phyloP scores from a whole-genome alignment of 148 eudicot genomes.

The Rhododendron williamsianum region DNA sequence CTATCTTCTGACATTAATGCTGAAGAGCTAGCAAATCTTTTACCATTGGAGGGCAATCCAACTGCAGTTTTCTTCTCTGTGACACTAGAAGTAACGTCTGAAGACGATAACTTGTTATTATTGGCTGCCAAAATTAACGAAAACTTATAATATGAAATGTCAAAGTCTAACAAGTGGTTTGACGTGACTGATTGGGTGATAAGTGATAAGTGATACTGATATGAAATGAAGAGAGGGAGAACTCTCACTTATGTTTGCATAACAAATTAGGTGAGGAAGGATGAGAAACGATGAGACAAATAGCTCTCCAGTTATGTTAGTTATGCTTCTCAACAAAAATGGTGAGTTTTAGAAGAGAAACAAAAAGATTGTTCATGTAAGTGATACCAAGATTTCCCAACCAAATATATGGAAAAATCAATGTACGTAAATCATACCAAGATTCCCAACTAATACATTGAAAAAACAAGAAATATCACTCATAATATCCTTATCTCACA shows the following conservation, averaged over 20 bases:
- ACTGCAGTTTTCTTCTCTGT: slow-evolving; percentile 22
- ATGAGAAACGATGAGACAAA: background rate
- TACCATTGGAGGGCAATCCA: slow-evolving; percentile 32
- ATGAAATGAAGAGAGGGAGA: background rate
- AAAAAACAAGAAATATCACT: background rate
- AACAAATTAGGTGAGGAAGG: background rate
- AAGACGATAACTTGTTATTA: slow-evolving; percentile 15
- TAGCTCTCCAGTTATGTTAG: background rate
- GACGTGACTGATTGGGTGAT: background rate
- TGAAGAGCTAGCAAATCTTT: slow-evolving; percentile 27
- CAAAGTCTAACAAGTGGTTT: background rate
- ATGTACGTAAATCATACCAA: background rate
- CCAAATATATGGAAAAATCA: background rate
- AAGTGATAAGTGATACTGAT: background rate
- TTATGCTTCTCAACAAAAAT: background rate
- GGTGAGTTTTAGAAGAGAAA: background rate
- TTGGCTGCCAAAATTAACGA: slow-evolving; percentile 14
- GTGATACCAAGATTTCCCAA: background rate
- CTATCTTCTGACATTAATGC: slow-evolving; percentile 21
- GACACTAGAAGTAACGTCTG: slow-evolving; percentile 27
- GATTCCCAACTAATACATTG: background rate
- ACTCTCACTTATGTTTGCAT: background rate
- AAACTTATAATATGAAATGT: background rate
- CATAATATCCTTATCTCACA: background rate
- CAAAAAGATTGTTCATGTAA: background rate